Evolutionary conservation across 306 rosid genomes (phyloP), one percentile per base, ranked within the genome.

Genomic region (Pterocarpus santalinus): DNA sequence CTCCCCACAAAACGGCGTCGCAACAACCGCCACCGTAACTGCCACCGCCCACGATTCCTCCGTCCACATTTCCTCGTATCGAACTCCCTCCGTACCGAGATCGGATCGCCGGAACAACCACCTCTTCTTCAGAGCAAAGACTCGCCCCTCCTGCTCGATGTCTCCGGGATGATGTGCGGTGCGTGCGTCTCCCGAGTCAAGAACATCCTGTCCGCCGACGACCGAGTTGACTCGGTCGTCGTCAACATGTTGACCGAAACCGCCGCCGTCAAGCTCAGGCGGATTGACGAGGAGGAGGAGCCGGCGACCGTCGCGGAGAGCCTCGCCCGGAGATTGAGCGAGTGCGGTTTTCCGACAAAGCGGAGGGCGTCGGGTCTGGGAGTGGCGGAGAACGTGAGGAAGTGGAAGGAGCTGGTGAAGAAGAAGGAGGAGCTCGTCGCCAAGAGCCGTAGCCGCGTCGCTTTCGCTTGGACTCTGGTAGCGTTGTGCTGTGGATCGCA

Each of bases 171-270:
- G 97, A 95, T 93, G 98, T 95, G 99, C 70, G 98, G 98, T 38
- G 94, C 88, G 2, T 95, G 99, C 78, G 96, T 93, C 35, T 90
- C 98, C 53, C 94, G 98, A 65, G 99, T 95, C 62, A 95, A 94
- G 72, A 90, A 89, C 56, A 82, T 95, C 33, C 80, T 95, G 17
- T 88, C 94, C 43, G 80, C 93, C 0, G 98, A 95, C 22, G 90
- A 90, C 4, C 87, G 99, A 75, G 98, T 95, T 7, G 94, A 95
- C 71, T 90, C 99, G 30, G 99, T 81, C 16, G 96, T 90, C 11
- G 99, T 95, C 86, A 95, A 95, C 84, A 89, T 95, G 92, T 80
- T 95, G 97, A 93, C 98, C 22, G 98, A 95, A 83, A 95, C 98
- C 46, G 99, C 98, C n/a, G 99, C 99, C 34, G 81, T 95, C 39